Conservation (phyloP, 352 stramenopile species). For the Aphanomyces euteiches region DNA sequence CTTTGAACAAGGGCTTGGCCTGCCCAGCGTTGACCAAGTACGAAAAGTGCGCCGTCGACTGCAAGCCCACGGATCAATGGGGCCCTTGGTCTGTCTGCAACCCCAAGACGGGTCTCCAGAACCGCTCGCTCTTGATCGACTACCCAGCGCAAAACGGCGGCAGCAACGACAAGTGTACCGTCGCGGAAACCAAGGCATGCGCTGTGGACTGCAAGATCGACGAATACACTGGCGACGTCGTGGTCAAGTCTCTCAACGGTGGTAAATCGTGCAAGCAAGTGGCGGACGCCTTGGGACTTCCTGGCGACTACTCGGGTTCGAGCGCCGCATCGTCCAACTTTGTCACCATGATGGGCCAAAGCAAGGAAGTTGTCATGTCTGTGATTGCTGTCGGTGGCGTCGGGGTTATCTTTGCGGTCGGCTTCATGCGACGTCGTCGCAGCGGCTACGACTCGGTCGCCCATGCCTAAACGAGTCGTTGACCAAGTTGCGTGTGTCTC, state of each 20-base stretch:
- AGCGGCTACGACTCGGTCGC: neutral
- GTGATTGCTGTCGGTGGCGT: neutral
- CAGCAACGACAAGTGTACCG: slow-evolving; percentile 13
- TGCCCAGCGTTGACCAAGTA: slow-evolving; percentile 1
- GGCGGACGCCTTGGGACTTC: neutral
- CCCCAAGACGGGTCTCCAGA: neutral
- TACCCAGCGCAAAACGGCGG: slow-evolving; percentile 25
- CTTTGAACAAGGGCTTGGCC: slow-evolving; percentile 1
- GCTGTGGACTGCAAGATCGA: slow-evolving; percentile 24
- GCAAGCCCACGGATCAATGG: slow-evolving; percentile 19
- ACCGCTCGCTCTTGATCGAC: slow-evolving; percentile 7
- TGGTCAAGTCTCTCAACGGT: slow-evolving; percentile 8
- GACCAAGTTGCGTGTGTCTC: no score
- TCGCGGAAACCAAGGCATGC: slow-evolving; percentile 5
- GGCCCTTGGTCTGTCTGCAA: slow-evolving; percentile 8
- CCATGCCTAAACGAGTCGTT: neutral
- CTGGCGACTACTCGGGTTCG: slow-evolving; percentile 4
- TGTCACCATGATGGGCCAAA: neutral
- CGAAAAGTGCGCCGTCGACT: slow-evolving; percentile 14
- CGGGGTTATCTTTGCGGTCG: neutral
- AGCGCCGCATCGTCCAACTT: slow-evolving; percentile 2
- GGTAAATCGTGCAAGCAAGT: slow-evolving; percentile 5
- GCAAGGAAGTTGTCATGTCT: slow-evolving; percentile 20
- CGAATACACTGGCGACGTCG: neutral
- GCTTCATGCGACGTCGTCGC: neutral